Evolutionary conservation across 768 basidiomycete species (phyloP), one percentile per base, ranked within the genome.

Genomic region (Podaxis mareebaensis): DNA sequence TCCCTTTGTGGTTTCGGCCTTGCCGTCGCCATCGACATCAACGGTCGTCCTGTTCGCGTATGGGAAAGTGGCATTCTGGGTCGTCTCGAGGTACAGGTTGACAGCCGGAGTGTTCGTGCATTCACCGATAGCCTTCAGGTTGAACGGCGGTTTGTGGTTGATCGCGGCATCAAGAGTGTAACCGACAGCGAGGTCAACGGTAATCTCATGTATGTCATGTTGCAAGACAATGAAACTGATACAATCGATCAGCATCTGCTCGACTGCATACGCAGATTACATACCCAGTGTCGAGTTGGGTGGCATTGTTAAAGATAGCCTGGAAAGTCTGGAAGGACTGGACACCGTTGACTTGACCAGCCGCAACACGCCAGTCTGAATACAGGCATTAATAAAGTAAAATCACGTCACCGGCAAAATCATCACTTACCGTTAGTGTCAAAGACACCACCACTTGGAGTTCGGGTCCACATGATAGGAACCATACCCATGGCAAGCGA

Each of bases 401-500:
- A 52, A n/a, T 28, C 44, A 24, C 20, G 33, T 39, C 7, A 33
- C 22, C 5, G 36, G 61, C 0, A 53, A 42, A 17, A 44, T 49
- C 33, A 13, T 17, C n/a, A 67, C 75, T 42, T 68, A 88, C 89
- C 90, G 63, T 91, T 87, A 44, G 91, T 92, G 69, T 93, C 90
- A 69, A 91, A 92, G 58, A 76, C 74, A 42, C 76, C 77, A 52
- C 81, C 83, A 30, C 71, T 70, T 52, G 86, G 83, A 11, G 83
- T 81, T 11, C 81, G 79, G 36, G 93, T 92, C 96, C 96, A 98
- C 72, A 96, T 90, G 70, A 97, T 87, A 28, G 96, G 93, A 11
- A 88, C 79, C 76, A 98, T 77, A 51, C 95, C 94, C 96, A 99
- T 96, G 33, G 94, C 93, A 59, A 93, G 74, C 20, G 88, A 79